Conservation (phyloP, 306 rosid species). For the Ochetophila trinervis region DNA sequence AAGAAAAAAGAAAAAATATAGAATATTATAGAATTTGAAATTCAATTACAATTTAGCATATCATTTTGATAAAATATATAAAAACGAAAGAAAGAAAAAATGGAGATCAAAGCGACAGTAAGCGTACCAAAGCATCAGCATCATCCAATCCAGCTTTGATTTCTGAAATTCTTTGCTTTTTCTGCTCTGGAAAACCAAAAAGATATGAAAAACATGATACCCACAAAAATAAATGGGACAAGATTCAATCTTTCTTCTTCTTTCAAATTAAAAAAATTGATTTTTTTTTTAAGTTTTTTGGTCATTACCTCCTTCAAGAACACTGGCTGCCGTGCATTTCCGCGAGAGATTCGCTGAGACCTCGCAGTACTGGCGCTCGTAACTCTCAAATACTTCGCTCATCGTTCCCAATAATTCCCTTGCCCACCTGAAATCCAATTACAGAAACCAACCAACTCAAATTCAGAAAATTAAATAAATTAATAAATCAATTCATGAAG, state of each 20-base stretch:
- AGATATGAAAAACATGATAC: background rate
- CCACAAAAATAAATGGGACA: background rate
- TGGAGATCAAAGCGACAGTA: background rate
- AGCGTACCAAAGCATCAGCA: slow-evolving; percentile 51
- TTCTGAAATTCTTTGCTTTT: slow-evolving; percentile 46
- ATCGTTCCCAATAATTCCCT: slow-evolving; percentile 4
- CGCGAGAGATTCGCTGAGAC: slow-evolving; percentile 43
- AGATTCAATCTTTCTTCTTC: background rate
- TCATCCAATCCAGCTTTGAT: slow-evolving; percentile 54
- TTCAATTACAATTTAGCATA: background rate
- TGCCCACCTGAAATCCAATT: background rate
- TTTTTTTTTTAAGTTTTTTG: background rate
- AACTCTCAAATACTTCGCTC: slow-evolving; percentile 28
- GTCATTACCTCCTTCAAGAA: slow-evolving; percentile 46
- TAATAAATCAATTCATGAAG: background rate
- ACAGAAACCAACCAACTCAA: background rate
- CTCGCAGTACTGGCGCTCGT: slow-evolving; percentile 51
- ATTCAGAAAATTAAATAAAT: background rate
- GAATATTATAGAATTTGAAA: too few relatives aligned
- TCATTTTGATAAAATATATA: too few relatives aligned
- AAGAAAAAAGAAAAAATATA: background rate
- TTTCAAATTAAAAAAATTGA: background rate
- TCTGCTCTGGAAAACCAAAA: slow-evolving; percentile 33
- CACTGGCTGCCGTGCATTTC: slow-evolving; percentile 45
- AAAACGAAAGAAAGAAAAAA: background rate